phyloP scores from a whole-genome alignment of 495 filamentous ascomycete genomes.

The Daldinia loculata region DNA sequence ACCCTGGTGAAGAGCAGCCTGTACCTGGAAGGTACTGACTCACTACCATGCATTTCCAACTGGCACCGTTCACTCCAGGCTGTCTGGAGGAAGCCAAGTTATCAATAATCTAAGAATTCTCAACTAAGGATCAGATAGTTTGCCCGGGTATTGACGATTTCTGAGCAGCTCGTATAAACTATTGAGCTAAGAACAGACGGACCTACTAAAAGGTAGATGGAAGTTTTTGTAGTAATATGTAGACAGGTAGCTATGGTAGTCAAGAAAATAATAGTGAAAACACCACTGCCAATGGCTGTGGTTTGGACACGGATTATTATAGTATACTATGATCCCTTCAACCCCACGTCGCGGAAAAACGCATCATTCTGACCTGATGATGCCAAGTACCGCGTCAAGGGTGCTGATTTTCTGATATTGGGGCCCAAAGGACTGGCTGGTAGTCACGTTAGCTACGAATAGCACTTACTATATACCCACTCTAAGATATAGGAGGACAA shows the following conservation, averaged over 20 bases:
- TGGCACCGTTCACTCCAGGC: background rate
- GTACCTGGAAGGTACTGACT: conserved; percentile 13
- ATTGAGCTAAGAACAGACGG: background rate
- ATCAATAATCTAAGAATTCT: background rate
- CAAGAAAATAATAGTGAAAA: conserved; percentile 2
- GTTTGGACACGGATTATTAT: conserved; percentile 5
- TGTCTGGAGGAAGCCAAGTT: background rate
- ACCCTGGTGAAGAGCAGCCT: conserved; percentile 17
- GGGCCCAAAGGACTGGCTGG: background rate
- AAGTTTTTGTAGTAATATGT: background rate
- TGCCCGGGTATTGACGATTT: background rate
- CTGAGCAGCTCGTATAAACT: background rate
- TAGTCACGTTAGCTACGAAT: conserved; percentile 10
- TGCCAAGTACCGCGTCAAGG: conserved; percentile 5
- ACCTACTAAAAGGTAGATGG: background rate
- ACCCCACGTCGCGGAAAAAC: background rate
- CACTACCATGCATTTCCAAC: conserved; percentile 26
- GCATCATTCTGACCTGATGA: background rate
- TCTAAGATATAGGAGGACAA: conserved; percentile 7
- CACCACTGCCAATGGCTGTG: background rate
- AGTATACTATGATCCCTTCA: conserved; percentile 1
- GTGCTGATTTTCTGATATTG: conserved; percentile 24
- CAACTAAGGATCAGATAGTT: background rate
- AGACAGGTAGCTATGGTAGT: background rate
- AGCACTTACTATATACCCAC: conserved; percentile 14